Evolutionary conservation across 2,329 filamentous ascomycete genomes (phyloP), one percentile per base, ranked within the genome.

Genomic region (Zymoseptoria passerinii): DNA sequence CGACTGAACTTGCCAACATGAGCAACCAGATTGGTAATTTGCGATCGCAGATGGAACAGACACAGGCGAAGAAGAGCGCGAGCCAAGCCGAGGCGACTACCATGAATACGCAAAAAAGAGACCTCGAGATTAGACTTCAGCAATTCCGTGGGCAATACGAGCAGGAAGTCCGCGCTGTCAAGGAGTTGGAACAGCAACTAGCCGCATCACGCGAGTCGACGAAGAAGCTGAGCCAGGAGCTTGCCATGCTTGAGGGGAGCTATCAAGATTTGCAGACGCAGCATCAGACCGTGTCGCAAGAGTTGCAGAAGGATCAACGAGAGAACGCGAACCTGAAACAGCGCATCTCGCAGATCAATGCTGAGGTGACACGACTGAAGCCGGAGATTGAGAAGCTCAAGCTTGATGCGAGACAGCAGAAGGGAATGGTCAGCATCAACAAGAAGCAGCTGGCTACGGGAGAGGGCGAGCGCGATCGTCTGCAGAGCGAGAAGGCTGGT

Each of bases 391-490:
- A 99, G 72, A 97, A 96, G 78, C 81, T 95, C 67, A 91, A 89
- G 72, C 90, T 88, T 10, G 91, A 96, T 67, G 91, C 91, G 27
- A 86, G 94, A 49, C 94, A 97, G 73, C 92, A 97, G 71, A 97
- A 95, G 77, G 94, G 94, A 18, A 80, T 97, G 64, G 92, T 95
- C 28, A 92, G 94, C 50, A 99, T 99, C 76, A 96, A 96, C 77
- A 97, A 95, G 80, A 99, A 99, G 77, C 94, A 99, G 75, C 79
- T 97, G 60, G 84, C 87, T 40, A 96, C 92, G 0, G 90, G 88
- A 58, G 94, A 99, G 73, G 83, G 83, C 52, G 92, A 97, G 72
- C 84, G 89, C 29, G 92, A 97, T 61, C 92, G 90, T 77, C 78
- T 96, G 48, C 92, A 91, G 76, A 77, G 79, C 1, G 92, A 97